Percentiles rank a stretch among this genome's conserved stretches.
These are phyloP conservation scores for Chrysosporium queenslandicum DNA, from an alignment of 2,329 filamentous ascomycete genomes.

Conservation along the genomic window DNA sequence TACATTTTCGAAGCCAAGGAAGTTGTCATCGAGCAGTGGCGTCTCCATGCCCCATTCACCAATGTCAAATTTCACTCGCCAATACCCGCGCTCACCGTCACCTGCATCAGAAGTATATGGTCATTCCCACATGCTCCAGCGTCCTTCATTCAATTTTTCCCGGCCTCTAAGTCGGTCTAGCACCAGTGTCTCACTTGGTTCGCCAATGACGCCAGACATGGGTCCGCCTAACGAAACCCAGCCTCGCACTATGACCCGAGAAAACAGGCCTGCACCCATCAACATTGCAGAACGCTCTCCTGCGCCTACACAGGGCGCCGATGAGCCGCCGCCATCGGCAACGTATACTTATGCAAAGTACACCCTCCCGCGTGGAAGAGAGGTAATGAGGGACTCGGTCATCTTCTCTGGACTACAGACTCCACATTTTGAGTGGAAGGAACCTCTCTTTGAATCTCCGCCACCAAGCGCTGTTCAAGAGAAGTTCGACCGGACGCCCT, in stretches of 20 bases:
- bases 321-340: conserved; percentile 32
- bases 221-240: conserved; percentile 43
- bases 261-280: conserved; percentile 27
- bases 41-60: conserved; percentile 52
- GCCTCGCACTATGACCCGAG: conserved; percentile 17
- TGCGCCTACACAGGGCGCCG: conserved; percentile 17
- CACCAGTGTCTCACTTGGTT: conserved; percentile 30
- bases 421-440: conserved; percentile 56
- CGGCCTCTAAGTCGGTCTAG: conserved; percentile 62
- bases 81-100: conserved; percentile 69
- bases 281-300: conserved; percentile 21
- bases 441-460: conserved; percentile 39
- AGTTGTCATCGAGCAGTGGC: conserved; percentile 63
- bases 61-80: conserved; percentile 52
- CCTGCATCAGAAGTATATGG: conserved; percentile 70
- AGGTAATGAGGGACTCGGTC: conserved; percentile 57
- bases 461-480: conserved; percentile 23
- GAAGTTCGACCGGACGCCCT: conserved; percentile 25
- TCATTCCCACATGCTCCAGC: conserved; percentile 48
- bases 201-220: conserved; percentile 24
- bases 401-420: conserved; percentile 48
- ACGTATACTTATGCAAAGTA: conserved; percentile 86
- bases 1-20: conserved; percentile 60
- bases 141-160: conserved; percentile 86
- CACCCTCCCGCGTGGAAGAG: conserved; percentile 69